Conservation (phyloP, 1,139 yeast species). For the Blastobotrys aristatus region DNA sequence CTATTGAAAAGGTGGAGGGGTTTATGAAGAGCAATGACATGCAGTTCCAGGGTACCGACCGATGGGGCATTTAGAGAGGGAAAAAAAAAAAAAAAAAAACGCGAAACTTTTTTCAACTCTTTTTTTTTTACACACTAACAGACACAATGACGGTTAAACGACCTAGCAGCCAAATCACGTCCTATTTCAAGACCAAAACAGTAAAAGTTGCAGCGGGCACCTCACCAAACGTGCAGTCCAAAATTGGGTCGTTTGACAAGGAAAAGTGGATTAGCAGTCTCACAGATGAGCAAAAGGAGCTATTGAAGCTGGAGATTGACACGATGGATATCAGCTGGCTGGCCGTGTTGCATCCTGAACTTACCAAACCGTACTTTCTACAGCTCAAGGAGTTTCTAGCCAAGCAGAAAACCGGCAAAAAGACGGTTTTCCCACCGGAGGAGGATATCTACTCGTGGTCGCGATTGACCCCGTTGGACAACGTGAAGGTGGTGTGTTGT, state of each 20-base stretch:
- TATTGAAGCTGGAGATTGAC: conserved; percentile 63
- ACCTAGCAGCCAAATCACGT: conserved; percentile 14
- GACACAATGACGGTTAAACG: conserved; percentile 8
- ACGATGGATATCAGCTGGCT: conserved; percentile 80
- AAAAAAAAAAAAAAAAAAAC: too few species aligned
- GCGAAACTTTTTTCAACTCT: too few species aligned
- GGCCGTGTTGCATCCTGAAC: conserved; percentile 57
- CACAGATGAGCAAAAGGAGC: conserved; percentile 46
- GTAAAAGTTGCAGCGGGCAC: conserved; percentile 13
- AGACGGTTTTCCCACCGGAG: conserved; percentile 69
- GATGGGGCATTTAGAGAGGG: conserved; percentile 11
- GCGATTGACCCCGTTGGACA: conserved; percentile 69
- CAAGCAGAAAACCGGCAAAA: conserved; percentile 31
- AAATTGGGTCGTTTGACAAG: conserved; percentile 41
- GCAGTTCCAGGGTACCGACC: neutral
- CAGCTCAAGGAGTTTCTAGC: conserved; percentile 58
- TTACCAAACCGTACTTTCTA: conserved; percentile 84
- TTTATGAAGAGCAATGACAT: neutral
- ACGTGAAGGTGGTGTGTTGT: conserved; percentile 70
- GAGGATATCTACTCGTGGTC: conserved; percentile 91
- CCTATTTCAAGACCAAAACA: conserved; percentile 23
- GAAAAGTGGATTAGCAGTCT: conserved; percentile 51
- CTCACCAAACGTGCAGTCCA: neutral
- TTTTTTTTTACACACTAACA: too few species aligned
- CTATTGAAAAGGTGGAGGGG: conserved; percentile 2